Percentiles rank a stretch among this genome's conserved stretches.
phyloP scores from a whole-genome alignment of 1,139 yeast species.

The Pneumocystis sp. region DNA sequence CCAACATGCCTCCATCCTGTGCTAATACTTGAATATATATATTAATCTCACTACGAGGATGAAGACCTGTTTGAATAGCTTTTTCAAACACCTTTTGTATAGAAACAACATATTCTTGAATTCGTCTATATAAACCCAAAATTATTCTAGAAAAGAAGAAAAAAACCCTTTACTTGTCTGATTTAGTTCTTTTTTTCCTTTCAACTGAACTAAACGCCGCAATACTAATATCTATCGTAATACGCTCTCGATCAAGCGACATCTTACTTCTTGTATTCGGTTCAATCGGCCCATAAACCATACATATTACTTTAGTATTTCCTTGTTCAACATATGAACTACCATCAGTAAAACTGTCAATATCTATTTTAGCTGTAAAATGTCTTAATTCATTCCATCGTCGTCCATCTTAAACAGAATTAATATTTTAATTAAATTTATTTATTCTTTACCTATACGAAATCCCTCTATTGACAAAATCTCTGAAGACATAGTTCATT shows the following conservation, averaged over 20 bases:
- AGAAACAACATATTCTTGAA: conserved; percentile 60
- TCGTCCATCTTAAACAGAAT: conserved; percentile 48
- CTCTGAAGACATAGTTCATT: conserved; percentile 28
- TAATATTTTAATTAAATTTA: background rate
- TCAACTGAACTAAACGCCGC: conserved; percentile 74
- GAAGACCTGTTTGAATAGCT: conserved; percentile 56
- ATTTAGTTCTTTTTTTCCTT: conserved; percentile 42
- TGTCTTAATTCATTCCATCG: conserved; percentile 85
- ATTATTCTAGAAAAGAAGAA: conserved; percentile 10
- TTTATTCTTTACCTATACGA: conserved; percentile 31
- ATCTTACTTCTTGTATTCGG: conserved; percentile 31
- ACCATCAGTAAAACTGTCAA: conserved; percentile 88
- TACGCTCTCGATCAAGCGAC: conserved; percentile 35
- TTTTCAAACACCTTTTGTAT: conserved; percentile 70
- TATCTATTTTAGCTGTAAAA: conserved; percentile 65
- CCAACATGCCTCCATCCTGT: conserved; percentile 48
- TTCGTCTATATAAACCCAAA: conserved; percentile 45
- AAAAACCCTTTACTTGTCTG: conserved; percentile 18
- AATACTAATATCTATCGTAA: conserved; percentile 51
- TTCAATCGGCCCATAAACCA: conserved; percentile 82
- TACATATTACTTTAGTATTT: conserved; percentile 72
- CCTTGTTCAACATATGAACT: conserved; percentile 90
- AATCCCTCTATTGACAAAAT: conserved; percentile 88
- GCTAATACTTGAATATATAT: conserved; percentile 64
- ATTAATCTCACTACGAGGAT: conserved; percentile 69